Percentiles rank a stretch among this genome's conserved stretches.
These are phyloP conservation scores for Globisporangium nagaii DNA, from an alignment of 352 stramenopile species.

Conservation along the genomic window DNA sequence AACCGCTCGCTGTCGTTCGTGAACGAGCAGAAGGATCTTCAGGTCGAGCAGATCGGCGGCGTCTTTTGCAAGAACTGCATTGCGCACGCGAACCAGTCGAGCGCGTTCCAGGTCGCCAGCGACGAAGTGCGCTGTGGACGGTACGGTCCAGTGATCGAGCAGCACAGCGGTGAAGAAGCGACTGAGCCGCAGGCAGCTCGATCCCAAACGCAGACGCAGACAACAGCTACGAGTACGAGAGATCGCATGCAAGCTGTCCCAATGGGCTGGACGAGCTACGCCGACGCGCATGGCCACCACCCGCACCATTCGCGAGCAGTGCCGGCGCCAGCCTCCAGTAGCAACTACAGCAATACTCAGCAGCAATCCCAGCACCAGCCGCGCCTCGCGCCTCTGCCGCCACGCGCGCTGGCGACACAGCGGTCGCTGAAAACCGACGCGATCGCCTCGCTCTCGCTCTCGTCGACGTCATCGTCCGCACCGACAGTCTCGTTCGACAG, in stretches of 20 bases:
- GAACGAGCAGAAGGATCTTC: conserved; percentile 9
- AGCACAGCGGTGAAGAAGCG: background rate
- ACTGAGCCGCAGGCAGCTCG: background rate
- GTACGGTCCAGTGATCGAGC: background rate
- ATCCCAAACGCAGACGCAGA: no score
- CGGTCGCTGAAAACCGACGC: background rate
- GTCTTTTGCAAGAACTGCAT: conserved; percentile 32
- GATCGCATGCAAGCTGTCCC: background rate
- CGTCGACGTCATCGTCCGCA: background rate
- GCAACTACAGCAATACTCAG: background rate
- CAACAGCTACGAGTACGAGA: background rate
- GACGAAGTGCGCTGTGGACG: conserved; percentile 16
- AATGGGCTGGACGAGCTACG: background rate
- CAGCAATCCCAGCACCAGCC: background rate
- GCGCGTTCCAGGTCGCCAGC: conserved; percentile 13
- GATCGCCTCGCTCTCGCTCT: background rate
- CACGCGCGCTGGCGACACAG: background rate
- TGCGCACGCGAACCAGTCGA: conserved; percentile 15
- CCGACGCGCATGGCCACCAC: background rate
- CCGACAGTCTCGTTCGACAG: conserved; percentile 4
- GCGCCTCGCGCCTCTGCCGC: background rate
- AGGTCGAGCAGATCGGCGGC: conserved; percentile 13
- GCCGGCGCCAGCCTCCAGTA: background rate
- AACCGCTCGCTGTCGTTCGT: conserved; percentile 21
- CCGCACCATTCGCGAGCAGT: background rate